These are phyloP conservation scores for Cryphonectria nitschkei DNA, from an alignment of 2,329 filamentous ascomycete genomes.

Conservation along the genomic window DNA sequence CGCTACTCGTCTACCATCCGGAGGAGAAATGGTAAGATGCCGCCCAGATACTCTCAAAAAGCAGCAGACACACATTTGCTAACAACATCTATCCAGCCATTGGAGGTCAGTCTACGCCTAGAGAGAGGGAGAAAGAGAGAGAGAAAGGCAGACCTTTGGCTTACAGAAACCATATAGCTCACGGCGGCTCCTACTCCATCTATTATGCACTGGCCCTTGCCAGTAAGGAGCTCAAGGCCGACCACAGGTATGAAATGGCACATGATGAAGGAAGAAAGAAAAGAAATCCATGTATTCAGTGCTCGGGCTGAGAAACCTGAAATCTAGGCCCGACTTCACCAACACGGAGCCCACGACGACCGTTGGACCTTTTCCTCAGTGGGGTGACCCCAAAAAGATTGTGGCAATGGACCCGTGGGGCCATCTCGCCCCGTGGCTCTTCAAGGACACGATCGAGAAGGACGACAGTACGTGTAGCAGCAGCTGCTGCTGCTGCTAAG, in stretches of 20 bases:
- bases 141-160: conserved; percentile 1
- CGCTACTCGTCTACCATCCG: conserved; percentile 75
- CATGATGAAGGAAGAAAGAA: too few relatives aligned
- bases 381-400: conserved; percentile 90
- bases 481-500: neutral
- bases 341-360: conserved; percentile 89
- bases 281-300: neutral
- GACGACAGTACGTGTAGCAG: conserved; percentile 60
- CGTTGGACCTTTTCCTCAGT: conserved; percentile 87
- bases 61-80: conserved; percentile 10
- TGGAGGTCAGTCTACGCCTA: conserved; percentile 52
- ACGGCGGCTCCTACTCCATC: conserved; percentile 90
- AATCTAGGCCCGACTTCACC: conserved; percentile 57
- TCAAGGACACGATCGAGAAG: conserved; percentile 75
- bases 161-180: conserved; percentile 34
- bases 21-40: conserved; percentile 73
- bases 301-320: neutral
- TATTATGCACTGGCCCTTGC: conserved; percentile 94
- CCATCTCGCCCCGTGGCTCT: conserved; percentile 83
- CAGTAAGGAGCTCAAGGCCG: conserved; percentile 81
- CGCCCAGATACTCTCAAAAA: conserved; percentile 19
- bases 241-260: conserved; percentile 64
- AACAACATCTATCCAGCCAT: conserved; percentile 47
- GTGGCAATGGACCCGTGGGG: conserved; percentile 97
- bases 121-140: neutral